Base-by-base conservation (phyloP, 768 basidiomycete species). In the Kwoniella dendrophila region DNA sequence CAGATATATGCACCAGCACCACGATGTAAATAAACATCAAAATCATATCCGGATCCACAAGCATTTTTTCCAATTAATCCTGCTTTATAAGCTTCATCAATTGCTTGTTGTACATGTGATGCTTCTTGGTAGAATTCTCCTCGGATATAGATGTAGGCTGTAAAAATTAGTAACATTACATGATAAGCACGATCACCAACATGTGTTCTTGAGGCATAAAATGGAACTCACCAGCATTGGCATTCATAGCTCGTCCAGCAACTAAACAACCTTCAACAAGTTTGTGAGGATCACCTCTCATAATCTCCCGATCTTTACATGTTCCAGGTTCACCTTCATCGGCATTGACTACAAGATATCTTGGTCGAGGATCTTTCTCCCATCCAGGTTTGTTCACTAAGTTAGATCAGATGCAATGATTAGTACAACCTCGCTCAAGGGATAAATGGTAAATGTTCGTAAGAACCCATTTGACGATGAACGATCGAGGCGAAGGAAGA, bases 301-400 rank as follows among this genome's bases (percentile, higher is more conserved):
- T 83, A 72, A 99, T 98, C 81, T 99, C 95, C 51, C 95, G 89
- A 80, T 98, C 95, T 79, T 99, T 99, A 86, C 95, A 97, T 1
- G 95, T 99, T 18, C 95, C 95, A 0, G 94, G 95, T 80, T 99
- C 95, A 52, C 95, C 95, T 81, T 98, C 95, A 78, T 98, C 95
- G 16, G 95, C 94, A 78, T 98, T 97, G 69, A 98, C 90, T 53
- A 99, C 95, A 4, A 99, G 85, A 78, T 98, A 98, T 24, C 95
- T 87, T 3, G 94, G 95, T 53, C 93, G 90, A 53, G 86, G 86
- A 74, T 97, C 95, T 77, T 90, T 88, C 82, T 98, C 87, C 95
- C 95, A 97, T 27, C 88, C 87, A n/a, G 93, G 94, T 81, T 98
- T 99, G 84, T 99, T 98, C 95, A 98, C 95, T 79, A 92, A 52